These are phyloP conservation scores for Ilex paraguariensis DNA, from an alignment of 305 asterid species.

Conservation along the genomic window DNA sequence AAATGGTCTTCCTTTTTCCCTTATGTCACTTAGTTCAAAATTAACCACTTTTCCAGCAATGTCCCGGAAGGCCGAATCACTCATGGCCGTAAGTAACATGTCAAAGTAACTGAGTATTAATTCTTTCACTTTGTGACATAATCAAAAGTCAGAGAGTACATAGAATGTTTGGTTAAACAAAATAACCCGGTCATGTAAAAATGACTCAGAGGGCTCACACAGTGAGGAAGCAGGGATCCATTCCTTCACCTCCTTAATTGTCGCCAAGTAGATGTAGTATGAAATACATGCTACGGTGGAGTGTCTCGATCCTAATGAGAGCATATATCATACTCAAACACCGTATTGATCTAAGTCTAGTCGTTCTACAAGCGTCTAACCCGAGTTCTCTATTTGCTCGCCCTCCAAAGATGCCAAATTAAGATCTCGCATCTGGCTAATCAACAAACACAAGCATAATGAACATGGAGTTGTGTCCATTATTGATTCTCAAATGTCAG, in stretches of 20 bases:
- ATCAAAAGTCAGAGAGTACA: background rate
- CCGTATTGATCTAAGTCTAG: too few relatives aligned
- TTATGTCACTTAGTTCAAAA: background rate
- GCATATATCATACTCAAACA: too few relatives aligned
- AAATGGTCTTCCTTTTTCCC: background rate
- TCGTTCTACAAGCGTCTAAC: too few relatives aligned
- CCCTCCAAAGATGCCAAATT: background rate
- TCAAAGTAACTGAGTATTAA: background rate
- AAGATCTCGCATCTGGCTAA: too few relatives aligned
- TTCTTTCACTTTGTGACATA: background rate
- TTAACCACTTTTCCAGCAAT: background rate
- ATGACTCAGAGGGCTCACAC: background rate
- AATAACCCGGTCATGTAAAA: too few relatives aligned
- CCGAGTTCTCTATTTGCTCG: too few relatives aligned
- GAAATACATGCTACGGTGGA: too few relatives aligned
- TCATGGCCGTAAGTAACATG: background rate
- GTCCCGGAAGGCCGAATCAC: background rate
- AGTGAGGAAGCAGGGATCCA: background rate
- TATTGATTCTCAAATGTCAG: too few relatives aligned
- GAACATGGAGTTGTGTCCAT: too few relatives aligned
- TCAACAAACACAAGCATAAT: too few relatives aligned
- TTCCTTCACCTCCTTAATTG: background rate
- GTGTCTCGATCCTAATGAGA: too few relatives aligned
- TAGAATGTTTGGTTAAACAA: too few relatives aligned
- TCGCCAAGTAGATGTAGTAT: background rate